phyloP scores from a whole-genome alignment of 192 early-diverging fungal genomes.

The Phlyctochytrium planicorne region DNA sequence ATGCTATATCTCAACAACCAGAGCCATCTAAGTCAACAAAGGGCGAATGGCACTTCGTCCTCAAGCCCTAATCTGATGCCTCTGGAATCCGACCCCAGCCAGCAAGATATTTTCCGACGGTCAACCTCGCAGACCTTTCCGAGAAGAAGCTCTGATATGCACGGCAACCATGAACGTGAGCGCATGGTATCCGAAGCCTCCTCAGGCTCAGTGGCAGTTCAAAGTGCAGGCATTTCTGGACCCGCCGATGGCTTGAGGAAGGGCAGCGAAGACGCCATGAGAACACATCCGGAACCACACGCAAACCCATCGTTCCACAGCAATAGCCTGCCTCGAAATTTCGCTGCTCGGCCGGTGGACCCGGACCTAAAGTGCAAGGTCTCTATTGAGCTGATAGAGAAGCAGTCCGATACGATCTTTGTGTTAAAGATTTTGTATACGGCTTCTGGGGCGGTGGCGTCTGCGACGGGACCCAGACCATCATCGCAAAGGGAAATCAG shows the following conservation, averaged over 20 bases:
- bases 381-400: conserved; percentile 34
- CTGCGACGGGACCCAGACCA: no score
- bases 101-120: conserved; percentile 12
- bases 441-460: background rate
- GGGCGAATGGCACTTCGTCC: no score
- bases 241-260: background rate
- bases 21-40: background rate
- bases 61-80: no score
- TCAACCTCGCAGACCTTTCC: background rate
- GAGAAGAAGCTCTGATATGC: background rate
- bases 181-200: conserved; percentile 2
- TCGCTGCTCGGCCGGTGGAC: no score
- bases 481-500: conserved; percentile 65
- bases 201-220: background rate
- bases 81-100: no score
- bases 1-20: background rate
- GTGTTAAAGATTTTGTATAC: conserved; percentile 44
- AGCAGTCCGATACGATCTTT: conserved; percentile 26
- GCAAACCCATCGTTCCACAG: no score
- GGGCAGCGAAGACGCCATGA: no score
- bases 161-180: no score
- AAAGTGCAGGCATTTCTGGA: no score
- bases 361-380: conserved; percentile 17
- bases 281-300: no score
- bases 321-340: no score